These are phyloP conservation scores for Alternaria arbusti DNA, from an alignment of 2,329 filamentous ascomycete species.

Conservation along the genomic window DNA sequence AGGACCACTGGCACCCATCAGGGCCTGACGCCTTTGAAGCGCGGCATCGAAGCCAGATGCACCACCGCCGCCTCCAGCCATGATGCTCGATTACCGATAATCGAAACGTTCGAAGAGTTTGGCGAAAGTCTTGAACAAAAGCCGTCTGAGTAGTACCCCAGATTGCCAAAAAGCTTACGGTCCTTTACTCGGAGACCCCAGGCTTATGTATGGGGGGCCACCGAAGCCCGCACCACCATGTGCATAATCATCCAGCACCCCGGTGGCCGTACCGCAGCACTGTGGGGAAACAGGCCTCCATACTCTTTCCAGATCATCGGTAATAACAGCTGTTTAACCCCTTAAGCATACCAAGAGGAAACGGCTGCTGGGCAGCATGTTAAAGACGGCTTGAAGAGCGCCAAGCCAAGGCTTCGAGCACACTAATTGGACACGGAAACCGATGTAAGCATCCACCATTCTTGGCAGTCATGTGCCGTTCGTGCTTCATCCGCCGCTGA, in stretches of 20 bases:
- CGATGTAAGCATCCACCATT: slow-evolving; percentile 1
- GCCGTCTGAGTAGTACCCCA: not conserved
- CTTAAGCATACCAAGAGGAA: slow-evolving; percentile 17
- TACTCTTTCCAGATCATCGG: slow-evolving; percentile 7
- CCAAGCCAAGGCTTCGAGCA: not conserved
- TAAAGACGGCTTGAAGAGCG: not conserved
- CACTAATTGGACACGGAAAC: slow-evolving; percentile 3
- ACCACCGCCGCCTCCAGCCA: slow-evolving; percentile 31
- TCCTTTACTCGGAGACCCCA: slow-evolving; percentile 5
- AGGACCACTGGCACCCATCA: slow-evolving; percentile 49
- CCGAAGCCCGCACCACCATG: slow-evolving; percentile 4
- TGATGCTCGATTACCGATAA: slow-evolving; percentile 10
- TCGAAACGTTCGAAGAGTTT: not conserved
- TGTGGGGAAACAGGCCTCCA: slow-evolving; percentile 13
- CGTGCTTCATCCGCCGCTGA: slow-evolving; percentile 2
- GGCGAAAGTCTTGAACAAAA: not conserved
- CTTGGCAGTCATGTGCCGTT: slow-evolving; percentile 5
- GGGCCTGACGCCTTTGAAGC: slow-evolving; percentile 27
- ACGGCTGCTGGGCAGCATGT: slow-evolving; percentile 7
- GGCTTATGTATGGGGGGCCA: slow-evolving; percentile 10
- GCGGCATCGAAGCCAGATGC: slow-evolving; percentile 30
- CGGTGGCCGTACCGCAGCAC: slow-evolving; percentile 13
- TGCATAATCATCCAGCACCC: slow-evolving; percentile 27
- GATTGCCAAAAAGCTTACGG: slow-evolving; percentile 1
- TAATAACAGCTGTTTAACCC: slow-evolving; percentile 10